phyloP scores from a whole-genome alignment of 2,329 filamentous ascomycete species.

The Penicillium crustosum region DNA sequence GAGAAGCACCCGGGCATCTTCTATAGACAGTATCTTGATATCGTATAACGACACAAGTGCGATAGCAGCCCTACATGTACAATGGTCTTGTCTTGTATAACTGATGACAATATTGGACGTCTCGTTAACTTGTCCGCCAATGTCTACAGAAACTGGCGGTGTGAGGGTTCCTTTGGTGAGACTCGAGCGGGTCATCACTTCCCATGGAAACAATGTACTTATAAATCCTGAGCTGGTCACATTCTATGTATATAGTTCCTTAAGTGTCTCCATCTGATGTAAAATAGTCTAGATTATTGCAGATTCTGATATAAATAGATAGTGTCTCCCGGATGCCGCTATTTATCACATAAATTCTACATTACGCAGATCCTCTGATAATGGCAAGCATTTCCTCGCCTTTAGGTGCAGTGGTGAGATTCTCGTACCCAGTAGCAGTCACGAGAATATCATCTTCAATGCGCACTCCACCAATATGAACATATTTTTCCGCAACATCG shows the following conservation, averaged over 20 bases:
- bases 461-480: conserved; percentile 46
- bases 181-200: background rate
- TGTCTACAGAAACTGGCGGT: background rate
- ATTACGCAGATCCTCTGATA: conserved; percentile 29
- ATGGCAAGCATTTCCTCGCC: conserved; percentile 54
- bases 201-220: background rate
- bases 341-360: background rate
- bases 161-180: background rate
- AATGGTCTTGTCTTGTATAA: no score
- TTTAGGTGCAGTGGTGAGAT: conserved; percentile 71
- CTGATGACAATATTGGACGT: background rate
- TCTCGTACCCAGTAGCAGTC: conserved; percentile 67
- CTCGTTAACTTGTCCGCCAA: background rate
- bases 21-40: no score
- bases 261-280: background rate
- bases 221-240: background rate
- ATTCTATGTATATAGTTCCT: background rate
- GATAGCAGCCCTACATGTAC: no score
- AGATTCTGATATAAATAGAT: no score
- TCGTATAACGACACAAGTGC: no score
- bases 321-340: background rate
- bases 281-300: background rate
- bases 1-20: no score
- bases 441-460: conserved; percentile 65
- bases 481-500: conserved; percentile 40